These are phyloP conservation scores for Adenanthera pavonina DNA, from an alignment of 306 rosid genomes.

Conservation along the genomic window DNA sequence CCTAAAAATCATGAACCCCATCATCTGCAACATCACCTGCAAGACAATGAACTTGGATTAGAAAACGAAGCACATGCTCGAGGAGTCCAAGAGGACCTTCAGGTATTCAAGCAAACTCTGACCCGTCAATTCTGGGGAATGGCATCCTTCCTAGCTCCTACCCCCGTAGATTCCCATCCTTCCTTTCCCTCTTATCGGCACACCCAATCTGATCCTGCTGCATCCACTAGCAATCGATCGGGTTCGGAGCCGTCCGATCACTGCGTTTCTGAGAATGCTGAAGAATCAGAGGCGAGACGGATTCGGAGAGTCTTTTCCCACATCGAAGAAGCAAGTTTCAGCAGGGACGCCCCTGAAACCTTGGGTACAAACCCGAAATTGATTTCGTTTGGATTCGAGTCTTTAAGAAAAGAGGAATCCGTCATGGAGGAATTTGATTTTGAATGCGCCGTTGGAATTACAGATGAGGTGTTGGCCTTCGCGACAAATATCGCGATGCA, in stretches of 20 bases:
- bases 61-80: slow-evolving; percentile 54
- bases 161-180: slow-evolving; percentile 45
- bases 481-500: slow-evolving; percentile 93
- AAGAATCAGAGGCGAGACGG: slow-evolving; percentile 14
- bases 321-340: neutral
- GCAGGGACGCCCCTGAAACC: neutral
- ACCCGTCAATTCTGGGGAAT: slow-evolving; percentile 93
- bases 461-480: slow-evolving; percentile 85
- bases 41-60: slow-evolving; percentile 37
- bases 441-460: slow-evolving; percentile 65
- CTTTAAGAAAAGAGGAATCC: slow-evolving; percentile 41
- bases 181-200: slow-evolving; percentile 31
- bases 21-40: slow-evolving; percentile 23
- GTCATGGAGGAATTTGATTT: slow-evolving; percentile 39
- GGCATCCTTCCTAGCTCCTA: slow-evolving; percentile 85
- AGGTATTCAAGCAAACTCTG: slow-evolving; percentile 79
- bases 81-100: slow-evolving; percentile 83
- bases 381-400: slow-evolving; percentile 26
- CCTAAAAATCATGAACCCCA: slow-evolving; percentile 14
- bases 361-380: slow-evolving; percentile 33
- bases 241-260: slow-evolving; percentile 39
- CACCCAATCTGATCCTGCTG: slow-evolving; percentile 30
- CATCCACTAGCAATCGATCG: slow-evolving; percentile 28
- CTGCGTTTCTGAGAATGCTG: slow-evolving; percentile 26
- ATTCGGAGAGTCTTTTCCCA: neutral